phyloP scores from a whole-genome alignment of 2,329 filamentous ascomycete species.

The Phialocephala subalpina region DNA sequence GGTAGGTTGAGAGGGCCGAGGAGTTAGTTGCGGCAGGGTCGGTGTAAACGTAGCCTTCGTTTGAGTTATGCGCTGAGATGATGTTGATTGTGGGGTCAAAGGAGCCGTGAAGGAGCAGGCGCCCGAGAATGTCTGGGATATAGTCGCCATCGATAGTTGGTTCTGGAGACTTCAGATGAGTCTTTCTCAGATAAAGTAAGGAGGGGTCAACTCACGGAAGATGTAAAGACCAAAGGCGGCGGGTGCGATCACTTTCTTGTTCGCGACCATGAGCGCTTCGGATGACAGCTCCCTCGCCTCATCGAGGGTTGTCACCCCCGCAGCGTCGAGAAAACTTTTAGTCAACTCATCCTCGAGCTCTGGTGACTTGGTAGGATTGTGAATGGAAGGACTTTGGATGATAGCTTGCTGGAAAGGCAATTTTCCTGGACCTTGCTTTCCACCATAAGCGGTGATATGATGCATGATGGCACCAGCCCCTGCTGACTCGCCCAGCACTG shows the following conservation, averaged over 20 bases:
- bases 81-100: neutral
- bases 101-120: neutral
- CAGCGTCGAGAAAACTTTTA: neutral
- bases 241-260: neutral
- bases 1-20: neutral
- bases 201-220: neutral
- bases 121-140: neutral
- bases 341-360: neutral
- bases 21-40: neutral
- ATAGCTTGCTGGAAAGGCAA: constrained; percentile 1
- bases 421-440: neutral
- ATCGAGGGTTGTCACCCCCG: neutral
- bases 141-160: neutral
- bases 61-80: neutral
- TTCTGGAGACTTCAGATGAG: neutral
- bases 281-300: neutral
- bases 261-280: neutral
- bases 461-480: constrained; percentile 1
- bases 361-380: neutral
- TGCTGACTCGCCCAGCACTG: neutral
- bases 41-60: neutral
- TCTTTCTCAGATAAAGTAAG: neutral
- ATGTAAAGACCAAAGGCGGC: neutral
- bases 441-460: constrained; percentile 2
- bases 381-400: neutral